Evolutionary conservation across 768 basidiomycete genomes (phyloP).

Genomic region (Amanita subjunquillea): DNA sequence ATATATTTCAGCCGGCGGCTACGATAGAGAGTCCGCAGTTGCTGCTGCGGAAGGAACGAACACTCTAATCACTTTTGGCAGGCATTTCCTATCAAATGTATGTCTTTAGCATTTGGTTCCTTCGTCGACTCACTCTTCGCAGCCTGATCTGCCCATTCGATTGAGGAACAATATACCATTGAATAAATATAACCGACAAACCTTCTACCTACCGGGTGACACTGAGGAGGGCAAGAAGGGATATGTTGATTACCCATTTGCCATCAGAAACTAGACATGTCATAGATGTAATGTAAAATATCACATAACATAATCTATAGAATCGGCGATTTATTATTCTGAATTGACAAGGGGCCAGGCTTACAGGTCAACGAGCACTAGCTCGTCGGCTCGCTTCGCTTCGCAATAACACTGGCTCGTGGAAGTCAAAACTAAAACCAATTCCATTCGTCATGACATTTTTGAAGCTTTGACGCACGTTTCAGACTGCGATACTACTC

Average conservation of each 20-base stretch:
- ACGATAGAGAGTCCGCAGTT: slow-evolving; percentile 29
- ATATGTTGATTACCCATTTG: slow-evolving; percentile 21
- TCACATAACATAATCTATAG: too few species aligned
- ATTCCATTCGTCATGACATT: too few species aligned
- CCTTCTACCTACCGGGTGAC: slow-evolving; percentile 27
- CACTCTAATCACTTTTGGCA: slow-evolving; percentile 19
- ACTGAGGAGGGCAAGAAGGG: slow-evolving; percentile 13
- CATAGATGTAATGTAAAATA: too few species aligned
- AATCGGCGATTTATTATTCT: too few species aligned
- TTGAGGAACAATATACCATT: slow-evolving; percentile 24
- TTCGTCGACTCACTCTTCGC: background rate
- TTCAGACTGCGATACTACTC: too few species aligned
- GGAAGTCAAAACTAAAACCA: too few species aligned
- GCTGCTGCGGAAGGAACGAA: slow-evolving; percentile 23
- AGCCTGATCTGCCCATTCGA: slow-evolving; percentile 34
- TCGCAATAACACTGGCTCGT: too few species aligned
- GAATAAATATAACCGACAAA: slow-evolving; percentile 21
- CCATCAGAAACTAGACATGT: slow-evolving; percentile 1
- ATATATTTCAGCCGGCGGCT: slow-evolving; percentile 34
- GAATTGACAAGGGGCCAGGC: too few species aligned
- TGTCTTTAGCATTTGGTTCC: slow-evolving; percentile 5
- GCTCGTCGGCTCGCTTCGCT: too few species aligned
- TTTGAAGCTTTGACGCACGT: too few species aligned
- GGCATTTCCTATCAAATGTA: slow-evolving; percentile 23
- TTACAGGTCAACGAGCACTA: too few species aligned